Evolutionary conservation across 2,329 filamentous ascomycete species (phyloP).

Genomic region (Lojkania enalia): DNA sequence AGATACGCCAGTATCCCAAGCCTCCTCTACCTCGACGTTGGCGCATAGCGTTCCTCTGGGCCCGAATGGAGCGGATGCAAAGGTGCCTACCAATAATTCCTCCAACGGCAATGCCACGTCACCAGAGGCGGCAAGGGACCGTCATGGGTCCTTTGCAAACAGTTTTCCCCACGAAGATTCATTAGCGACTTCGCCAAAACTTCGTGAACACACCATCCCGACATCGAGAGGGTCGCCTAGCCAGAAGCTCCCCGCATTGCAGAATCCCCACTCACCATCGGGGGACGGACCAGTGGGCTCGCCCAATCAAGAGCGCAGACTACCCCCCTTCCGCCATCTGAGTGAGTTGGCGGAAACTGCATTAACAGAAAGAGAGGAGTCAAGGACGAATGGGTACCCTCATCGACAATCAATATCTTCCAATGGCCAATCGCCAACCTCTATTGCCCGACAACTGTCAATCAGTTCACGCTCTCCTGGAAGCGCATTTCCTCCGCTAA

Average conservation of each 20-base stretch:
- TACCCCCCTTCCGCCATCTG: constrained; percentile 40
- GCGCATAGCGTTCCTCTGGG: constrained; percentile 12
- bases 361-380: constrained; percentile 34
- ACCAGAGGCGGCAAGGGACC: constrained; percentile 19
- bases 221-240: constrained; percentile 28
- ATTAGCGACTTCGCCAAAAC: constrained; percentile 31
- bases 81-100: constrained; percentile 12
- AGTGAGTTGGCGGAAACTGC: constrained; percentile 41
- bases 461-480: constrained; percentile 38
- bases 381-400: constrained; percentile 28
- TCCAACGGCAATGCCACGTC: constrained; percentile 16
- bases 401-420: constrained; percentile 45
- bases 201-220: constrained; percentile 39
- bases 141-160: constrained; percentile 23
- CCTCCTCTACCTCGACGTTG: constrained; percentile 8
- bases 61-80: constrained; percentile 13
- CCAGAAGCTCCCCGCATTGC: constrained; percentile 42
- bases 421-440: constrained; percentile 40
- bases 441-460: constrained; percentile 35
- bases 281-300: constrained; percentile 32
- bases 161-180: constrained; percentile 25
- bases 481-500: constrained; percentile 34
- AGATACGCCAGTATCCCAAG: constrained; percentile 14
- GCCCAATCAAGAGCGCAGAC: constrained; percentile 31
- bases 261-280: constrained; percentile 36